Evolutionary conservation across 345 rosid genomes (phyloP).

Genomic region (Citrus maxima): DNA sequence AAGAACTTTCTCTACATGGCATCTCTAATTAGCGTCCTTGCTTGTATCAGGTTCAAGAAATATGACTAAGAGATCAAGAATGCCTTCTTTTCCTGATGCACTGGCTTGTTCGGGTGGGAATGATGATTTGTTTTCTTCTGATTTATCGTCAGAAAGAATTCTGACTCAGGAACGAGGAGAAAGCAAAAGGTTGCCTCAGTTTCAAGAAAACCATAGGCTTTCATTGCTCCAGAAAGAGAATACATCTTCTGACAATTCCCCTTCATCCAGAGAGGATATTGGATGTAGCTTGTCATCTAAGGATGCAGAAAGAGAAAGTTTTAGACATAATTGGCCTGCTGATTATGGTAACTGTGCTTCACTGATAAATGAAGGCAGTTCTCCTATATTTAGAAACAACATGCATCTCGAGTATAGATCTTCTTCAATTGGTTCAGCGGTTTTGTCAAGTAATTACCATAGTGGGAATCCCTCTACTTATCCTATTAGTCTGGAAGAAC

Average conservation of each 20-base stretch:
- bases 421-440: constrained; percentile 31
- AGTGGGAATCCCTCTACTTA: constrained; percentile 23
- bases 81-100: constrained; percentile 23
- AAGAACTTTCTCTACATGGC: constrained; percentile 16
- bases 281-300: constrained; percentile 28
- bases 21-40: constrained; percentile 29
- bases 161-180: constrained; percentile 22
- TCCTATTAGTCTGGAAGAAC: constrained; percentile 23
- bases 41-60: constrained; percentile 40
- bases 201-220: constrained; percentile 22
- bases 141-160: constrained; percentile 26
- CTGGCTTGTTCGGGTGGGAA: constrained; percentile 28
- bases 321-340: constrained; percentile 29
- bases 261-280: constrained; percentile 21
- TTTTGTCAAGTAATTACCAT: constrained; percentile 25
- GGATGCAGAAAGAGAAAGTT: constrained; percentile 33
- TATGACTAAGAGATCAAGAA: constrained; percentile 22
- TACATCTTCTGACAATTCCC: constrained; percentile 21
- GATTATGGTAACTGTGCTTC: constrained; percentile 33
- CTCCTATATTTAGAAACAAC: constrained; percentile 35
- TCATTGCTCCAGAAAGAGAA: constrained; percentile 23
- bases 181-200: constrained; percentile 21
- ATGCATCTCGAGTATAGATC: constrained; percentile 42
- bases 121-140: constrained; percentile 20
- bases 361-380: constrained; percentile 27